A percentile compares a stretch with the other conserved stretches of the same genome.
These are phyloP conservation scores for Catunica adiposa DNA, from an alignment of 2,329 filamentous ascomycete species.

Conservation along the genomic window DNA sequence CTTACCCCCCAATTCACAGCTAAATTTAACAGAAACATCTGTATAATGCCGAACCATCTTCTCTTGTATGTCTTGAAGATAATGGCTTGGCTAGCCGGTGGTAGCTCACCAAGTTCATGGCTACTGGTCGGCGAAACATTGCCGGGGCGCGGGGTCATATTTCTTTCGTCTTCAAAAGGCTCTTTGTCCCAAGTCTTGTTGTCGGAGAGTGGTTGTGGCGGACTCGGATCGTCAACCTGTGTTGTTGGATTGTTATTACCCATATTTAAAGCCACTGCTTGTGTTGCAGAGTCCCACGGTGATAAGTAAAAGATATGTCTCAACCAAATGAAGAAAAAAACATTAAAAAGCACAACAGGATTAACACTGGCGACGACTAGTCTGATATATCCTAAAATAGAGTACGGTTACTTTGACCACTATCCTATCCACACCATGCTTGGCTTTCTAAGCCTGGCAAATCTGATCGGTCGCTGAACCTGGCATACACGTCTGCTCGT, in stretches of 20 bases:
- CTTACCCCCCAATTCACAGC: constrained; percentile 91
- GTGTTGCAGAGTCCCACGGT: constrained; percentile 1
- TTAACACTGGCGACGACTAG: background rate
- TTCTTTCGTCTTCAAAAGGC: background rate
- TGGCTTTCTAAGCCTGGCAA: too few species aligned
- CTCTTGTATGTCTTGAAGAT: constrained; percentile 50
- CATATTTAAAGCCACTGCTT: constrained; percentile 8
- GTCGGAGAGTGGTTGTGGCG: constrained; percentile 1
- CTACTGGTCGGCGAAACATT: constrained; percentile 8
- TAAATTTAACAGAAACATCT: constrained; percentile 77
- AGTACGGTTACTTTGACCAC: background rate
- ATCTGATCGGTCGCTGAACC: too few species aligned
- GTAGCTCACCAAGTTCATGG: background rate
- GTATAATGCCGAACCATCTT: constrained; percentile 72
- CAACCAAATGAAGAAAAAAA: background rate
- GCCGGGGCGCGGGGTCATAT: background rate
- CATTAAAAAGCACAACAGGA: background rate
- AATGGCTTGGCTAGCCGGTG: constrained; percentile 2
- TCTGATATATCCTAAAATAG: constrained; percentile 1
- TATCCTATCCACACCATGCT: background rate
- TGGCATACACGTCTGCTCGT: background rate
- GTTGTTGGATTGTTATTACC: background rate
- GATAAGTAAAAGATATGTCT: background rate
- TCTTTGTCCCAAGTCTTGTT: constrained; percentile 2
- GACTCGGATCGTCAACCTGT: background rate